phyloP scores from a whole-genome alignment of 345 rosid species.

The Moricandia moricandioides region DNA sequence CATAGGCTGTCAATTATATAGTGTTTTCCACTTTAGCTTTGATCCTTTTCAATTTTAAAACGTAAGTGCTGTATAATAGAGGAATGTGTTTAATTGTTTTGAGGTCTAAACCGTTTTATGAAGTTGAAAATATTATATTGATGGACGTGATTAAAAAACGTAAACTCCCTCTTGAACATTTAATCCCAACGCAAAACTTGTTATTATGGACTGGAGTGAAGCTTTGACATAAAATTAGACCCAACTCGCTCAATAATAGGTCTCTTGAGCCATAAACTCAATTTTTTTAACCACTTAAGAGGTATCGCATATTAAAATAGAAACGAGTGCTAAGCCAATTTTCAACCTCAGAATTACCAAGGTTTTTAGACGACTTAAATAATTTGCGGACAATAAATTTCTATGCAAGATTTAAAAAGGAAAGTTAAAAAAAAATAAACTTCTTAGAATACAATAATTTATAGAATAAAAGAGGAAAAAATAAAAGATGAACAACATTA shows the following conservation, averaged over 20 bases:
- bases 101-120: not conserved
- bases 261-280: not conserved
- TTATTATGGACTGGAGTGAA: not conserved
- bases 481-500: slow-evolving; percentile 18
- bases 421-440: not conserved
- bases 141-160: not conserved
- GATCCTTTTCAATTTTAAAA: not conserved
- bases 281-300: not conserved
- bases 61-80: not conserved
- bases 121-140: not conserved
- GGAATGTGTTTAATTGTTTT: not conserved
- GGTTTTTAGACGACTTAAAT: not conserved
- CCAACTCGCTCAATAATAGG: slow-evolving; percentile 10
- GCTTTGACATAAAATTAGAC: slow-evolving; percentile 5
- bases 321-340: not conserved
- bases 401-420: slow-evolving; percentile 5
- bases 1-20: slow-evolving; percentile 25
- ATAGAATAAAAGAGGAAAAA: not conserved
- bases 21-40: slow-evolving; percentile 12
- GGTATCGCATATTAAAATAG: slow-evolving; percentile 20
- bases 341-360: not conserved
- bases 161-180: not conserved
- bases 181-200: not conserved
- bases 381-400: not conserved
- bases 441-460: not conserved